Evolutionary conservation across 1,139 yeast genomes (phyloP).

Genomic region (Maudiozyma humilis): DNA sequence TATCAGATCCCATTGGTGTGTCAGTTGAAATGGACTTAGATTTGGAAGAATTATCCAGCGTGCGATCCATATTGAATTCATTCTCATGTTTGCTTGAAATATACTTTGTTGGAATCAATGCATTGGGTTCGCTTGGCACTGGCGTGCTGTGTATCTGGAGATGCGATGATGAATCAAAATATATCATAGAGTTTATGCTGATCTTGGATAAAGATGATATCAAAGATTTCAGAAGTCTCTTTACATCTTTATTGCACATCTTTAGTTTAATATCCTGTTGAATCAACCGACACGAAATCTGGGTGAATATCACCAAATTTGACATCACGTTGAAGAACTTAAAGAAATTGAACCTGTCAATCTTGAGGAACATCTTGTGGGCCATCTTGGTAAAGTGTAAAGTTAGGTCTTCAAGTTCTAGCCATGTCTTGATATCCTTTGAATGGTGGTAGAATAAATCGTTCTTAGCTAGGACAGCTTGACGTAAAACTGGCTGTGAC

Average conservation of each 20-base stretch:
- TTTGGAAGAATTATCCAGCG: not conserved
- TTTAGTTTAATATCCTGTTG: conserved; percentile 43
- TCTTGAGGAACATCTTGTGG: conserved; percentile 42
- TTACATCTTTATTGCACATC: conserved; percentile 40
- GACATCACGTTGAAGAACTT: conserved; percentile 46
- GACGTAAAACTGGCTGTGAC: conserved; percentile 7
- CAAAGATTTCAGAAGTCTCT: conserved; percentile 43
- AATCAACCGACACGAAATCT: conserved; percentile 45
- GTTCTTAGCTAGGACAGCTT: conserved; percentile 23
- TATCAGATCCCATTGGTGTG: conserved; percentile 3
- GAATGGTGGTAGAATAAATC: conserved; percentile 49
- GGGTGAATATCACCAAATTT: conserved; percentile 40
- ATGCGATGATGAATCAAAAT: conserved; percentile 33
- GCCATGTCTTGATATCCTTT: conserved; percentile 53
- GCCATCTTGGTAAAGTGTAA: conserved; percentile 41
- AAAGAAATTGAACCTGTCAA: conserved; percentile 43
- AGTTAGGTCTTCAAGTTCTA: conserved; percentile 41
- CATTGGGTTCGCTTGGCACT: conserved; percentile 1
- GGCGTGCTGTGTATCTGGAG: conserved; percentile 1
- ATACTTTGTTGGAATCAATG: not conserved
- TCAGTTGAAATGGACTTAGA: not conserved
- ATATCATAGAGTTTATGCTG: conserved; percentile 50
- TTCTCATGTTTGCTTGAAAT: not conserved
- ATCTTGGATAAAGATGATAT: conserved; percentile 50
- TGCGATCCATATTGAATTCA: not conserved